phyloP scores from a whole-genome alignment of 2,329 filamentous ascomycete species.

The Sporothrix inflata region DNA sequence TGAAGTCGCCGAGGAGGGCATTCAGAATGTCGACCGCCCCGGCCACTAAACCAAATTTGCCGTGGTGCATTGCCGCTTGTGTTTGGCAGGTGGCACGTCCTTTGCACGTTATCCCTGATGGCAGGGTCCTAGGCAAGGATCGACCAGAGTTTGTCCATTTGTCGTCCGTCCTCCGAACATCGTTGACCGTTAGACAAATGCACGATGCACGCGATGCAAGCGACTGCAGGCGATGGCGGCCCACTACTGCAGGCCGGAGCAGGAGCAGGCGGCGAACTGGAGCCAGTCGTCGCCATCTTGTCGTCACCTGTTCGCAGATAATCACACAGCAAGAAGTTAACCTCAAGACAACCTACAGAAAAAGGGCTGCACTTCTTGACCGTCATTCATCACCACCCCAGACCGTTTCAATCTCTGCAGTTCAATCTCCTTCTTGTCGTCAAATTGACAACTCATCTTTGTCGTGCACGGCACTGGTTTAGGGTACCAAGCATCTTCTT shows the following conservation, averaged over 20 bases:
- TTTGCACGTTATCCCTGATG: not conserved
- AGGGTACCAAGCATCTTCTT: not conserved
- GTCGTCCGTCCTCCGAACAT: not conserved
- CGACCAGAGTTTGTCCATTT: not conserved
- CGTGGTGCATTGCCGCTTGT: not conserved
- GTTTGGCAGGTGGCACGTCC: not conserved
- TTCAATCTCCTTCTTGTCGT: not conserved
- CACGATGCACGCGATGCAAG: not conserved
- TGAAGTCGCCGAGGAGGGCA: slow-evolving; percentile 6
- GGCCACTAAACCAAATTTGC: slow-evolving; percentile 1
- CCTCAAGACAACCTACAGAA: not conserved
- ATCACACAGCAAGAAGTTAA: too few relatives aligned
- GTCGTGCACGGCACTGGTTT: not conserved
- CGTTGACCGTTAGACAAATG: not conserved
- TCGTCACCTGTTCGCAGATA: not conserved
- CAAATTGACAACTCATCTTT: slow-evolving; percentile 8
- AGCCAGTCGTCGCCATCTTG: not conserved
- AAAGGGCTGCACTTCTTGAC: not conserved
- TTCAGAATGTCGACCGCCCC: not conserved
- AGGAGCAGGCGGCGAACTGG: not conserved
- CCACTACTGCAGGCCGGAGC: slow-evolving; percentile 9
- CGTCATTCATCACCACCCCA: not conserved
- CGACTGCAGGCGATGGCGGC: not conserved
- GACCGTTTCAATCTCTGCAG: not conserved
- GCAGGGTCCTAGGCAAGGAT: not conserved